These are phyloP conservation scores for Epichloe hybrida DNA, from an alignment of 2,329 filamentous ascomycete genomes.

Conservation along the genomic window DNA sequence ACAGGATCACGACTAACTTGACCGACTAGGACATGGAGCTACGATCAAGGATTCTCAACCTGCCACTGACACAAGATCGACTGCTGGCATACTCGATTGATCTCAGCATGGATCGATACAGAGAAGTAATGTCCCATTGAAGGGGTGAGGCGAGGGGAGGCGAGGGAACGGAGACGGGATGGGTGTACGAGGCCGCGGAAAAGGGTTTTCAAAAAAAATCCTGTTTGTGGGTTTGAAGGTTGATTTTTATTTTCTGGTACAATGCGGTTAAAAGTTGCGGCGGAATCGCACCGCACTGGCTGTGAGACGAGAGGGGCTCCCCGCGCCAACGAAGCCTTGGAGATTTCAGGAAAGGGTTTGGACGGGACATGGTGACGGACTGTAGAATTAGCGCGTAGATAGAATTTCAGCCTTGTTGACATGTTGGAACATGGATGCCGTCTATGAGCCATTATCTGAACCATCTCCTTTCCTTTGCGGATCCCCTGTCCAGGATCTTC, in stretches of 20 bases:
- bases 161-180: background rate
- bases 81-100: constrained; percentile 57
- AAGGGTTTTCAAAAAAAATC: background rate
- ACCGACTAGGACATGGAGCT: constrained; percentile 21
- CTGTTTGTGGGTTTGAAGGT: background rate
- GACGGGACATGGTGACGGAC: background rate
- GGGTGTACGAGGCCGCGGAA: background rate
- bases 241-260: background rate
- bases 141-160: background rate
- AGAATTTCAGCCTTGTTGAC: background rate
- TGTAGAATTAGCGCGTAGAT: background rate
- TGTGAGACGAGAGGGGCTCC: background rate
- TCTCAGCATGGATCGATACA: constrained; percentile 56
- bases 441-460: too few species aligned
- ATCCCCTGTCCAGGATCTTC: too few species aligned
- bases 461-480: too few species aligned
- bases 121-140: constrained; percentile 42
- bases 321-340: background rate
- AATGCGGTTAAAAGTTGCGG: background rate
- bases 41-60: constrained; percentile 33
- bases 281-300: background rate
- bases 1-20: constrained; percentile 1
- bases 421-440: too few species aligned
- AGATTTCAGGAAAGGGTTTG: background rate
- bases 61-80: constrained; percentile 60